Evolutionary conservation across 352 stramenopile species (phyloP), one percentile per base, ranked within the genome.

Genomic region (Pythium myriotylum): DNA sequence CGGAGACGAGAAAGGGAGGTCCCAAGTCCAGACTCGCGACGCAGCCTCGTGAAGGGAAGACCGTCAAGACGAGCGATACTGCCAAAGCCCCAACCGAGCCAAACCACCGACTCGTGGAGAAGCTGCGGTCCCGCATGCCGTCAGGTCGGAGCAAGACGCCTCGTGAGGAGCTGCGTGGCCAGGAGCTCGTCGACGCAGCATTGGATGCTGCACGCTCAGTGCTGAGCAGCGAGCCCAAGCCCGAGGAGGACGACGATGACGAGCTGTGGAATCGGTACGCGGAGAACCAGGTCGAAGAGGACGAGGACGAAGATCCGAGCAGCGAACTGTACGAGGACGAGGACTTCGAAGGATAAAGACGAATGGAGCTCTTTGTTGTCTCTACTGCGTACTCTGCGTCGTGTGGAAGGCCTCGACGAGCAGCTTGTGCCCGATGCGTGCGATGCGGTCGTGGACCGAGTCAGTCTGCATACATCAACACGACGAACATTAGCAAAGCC

Each of bases 381-480:
- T 26, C 20, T 57, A 42, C 19, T n/a, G 35, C 14, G 19, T 26
- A 47, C 2, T 42, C 8, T n/a, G n/a, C n/a, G 62, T 57, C 23
- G 62, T 26, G 42, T 58, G 54, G 54, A 92, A 89, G 24, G 83
- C 81, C 56, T 91, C 81, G 10, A 75, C 62, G 9, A 91, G 71
- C 58, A 93, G 75, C 40, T 84, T 84, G 54, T 88, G 78, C 9
- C 84, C 84, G 49, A 93, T 89, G 53, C 79, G 72, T 0, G 84
- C 84, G 33, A 91, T 90, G 19, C 77, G 78, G 26, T 81, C 66
- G 20, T 83, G 72, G 1, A 91, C 70, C 40, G 70, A 67, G 29
- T 59, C 60, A n/a, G 29, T 50, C 45, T 62, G 33, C 39, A 10
- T 26, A 67, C 26, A 7, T n/a, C 32, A 45, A 51, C 41, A 37